Percentiles rank a stretch among this genome's conserved stretches.
phyloP scores from a whole-genome alignment of 2,329 filamentous ascomycete genomes.

The Hypoxylon sp. region DNA sequence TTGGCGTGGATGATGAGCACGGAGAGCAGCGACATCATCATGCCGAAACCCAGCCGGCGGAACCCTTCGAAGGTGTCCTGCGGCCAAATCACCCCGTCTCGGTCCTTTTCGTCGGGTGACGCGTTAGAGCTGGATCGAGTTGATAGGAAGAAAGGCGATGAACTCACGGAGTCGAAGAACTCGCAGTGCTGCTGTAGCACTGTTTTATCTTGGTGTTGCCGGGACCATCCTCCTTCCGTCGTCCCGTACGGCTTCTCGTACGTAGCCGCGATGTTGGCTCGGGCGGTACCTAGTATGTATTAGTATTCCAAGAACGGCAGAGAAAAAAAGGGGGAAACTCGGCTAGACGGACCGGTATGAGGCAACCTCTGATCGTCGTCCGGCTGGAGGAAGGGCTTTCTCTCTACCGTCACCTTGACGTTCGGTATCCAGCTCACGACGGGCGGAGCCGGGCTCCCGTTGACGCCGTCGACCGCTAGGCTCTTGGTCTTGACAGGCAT shows the following conservation, averaged over 20 bases:
- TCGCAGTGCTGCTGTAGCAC: slow-evolving; percentile 61
- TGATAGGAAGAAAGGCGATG: neutral
- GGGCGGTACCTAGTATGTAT: slow-evolving; percentile 41
- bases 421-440: slow-evolving; percentile 31
- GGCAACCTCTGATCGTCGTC: slow-evolving; percentile 40
- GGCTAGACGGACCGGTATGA: slow-evolving; percentile 37
- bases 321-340: neutral
- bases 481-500: slow-evolving; percentile 19
- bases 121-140: neutral
- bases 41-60: slow-evolving; percentile 53
- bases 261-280: slow-evolving; percentile 48
- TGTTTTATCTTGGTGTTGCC: slow-evolving; percentile 45
- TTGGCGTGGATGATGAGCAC: slow-evolving; percentile 57
- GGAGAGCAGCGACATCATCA: slow-evolving; percentile 53
- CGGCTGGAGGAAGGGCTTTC: slow-evolving; percentile 44
- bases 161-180: slow-evolving; percentile 55
- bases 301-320: neutral
- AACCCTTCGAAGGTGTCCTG: slow-evolving; percentile 58
- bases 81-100: slow-evolving; percentile 62
- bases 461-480: slow-evolving; percentile 1
- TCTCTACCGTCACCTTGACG: slow-evolving; percentile 40
- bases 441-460: slow-evolving; percentile 4
- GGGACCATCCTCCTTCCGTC: slow-evolving; percentile 44
- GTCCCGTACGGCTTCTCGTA: slow-evolving; percentile 48
- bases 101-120: slow-evolving; percentile 44